A percentile compares a stretch with the other conserved stretches of the same genome.
Evolutionary conservation across 345 rosid genomes (phyloP).

Genomic region (Salix brachista): DNA sequence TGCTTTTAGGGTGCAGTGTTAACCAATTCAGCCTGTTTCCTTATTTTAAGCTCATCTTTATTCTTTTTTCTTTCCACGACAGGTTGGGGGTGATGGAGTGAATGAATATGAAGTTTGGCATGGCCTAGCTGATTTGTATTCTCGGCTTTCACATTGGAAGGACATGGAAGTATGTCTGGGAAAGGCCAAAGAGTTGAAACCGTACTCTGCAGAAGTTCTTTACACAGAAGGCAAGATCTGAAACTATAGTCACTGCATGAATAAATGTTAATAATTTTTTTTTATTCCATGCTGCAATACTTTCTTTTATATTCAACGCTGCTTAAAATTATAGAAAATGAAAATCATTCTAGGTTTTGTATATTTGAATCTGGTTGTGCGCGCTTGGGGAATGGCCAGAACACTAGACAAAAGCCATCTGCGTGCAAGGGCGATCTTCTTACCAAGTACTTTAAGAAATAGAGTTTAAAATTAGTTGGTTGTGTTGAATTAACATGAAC

Average conservation of each 20-base stretch:
- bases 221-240: constrained; percentile 69
- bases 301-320: neutral
- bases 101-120: constrained; percentile 92
- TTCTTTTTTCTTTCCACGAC: neutral
- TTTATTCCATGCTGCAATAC: neutral
- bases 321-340: neutral
- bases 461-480: neutral
- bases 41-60: constrained; percentile 4
- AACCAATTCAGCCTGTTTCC: neutral
- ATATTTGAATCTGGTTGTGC: neutral
- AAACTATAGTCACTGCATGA: constrained; percentile 14
- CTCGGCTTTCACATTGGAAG: constrained; percentile 81
- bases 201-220: constrained; percentile 62
- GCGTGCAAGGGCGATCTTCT: neutral
- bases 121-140: constrained; percentile 78
- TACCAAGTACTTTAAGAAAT: neutral
- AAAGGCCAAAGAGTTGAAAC: constrained; percentile 72
- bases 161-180: constrained; percentile 80
- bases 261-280: neutral
- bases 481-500: neutral
- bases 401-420: neutral
- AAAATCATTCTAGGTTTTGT: neutral
- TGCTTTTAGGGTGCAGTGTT: neutral
- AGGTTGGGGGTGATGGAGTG: constrained; percentile 63
- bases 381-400: neutral